Base-by-base conservation (phyloP, 2,329 filamentous ascomycete genomes). In the Ploettnerulaceae sp. region DNA sequence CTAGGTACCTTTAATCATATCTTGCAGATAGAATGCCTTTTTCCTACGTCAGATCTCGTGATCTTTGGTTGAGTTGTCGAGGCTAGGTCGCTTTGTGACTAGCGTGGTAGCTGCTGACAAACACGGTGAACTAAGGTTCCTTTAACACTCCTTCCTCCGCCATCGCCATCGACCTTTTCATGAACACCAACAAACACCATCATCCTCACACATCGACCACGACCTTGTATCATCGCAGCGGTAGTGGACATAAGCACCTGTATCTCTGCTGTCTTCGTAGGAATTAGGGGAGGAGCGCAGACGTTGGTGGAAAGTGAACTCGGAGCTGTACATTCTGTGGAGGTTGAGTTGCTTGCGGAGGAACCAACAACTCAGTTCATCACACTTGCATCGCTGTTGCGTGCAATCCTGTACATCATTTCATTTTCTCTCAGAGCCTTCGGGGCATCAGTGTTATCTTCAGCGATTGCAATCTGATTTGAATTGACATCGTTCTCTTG, bases 401-500 rank as follows among this genome's bases (percentile, higher is more conserved):
- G 58, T 64, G 60, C 60, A 59, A 57, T 64, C 61, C 61, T 64
- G 61, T 64, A 64, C 57, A 64, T 62, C 58, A 56, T 62, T 61
- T 59, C 54, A 47, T 57, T 61, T 48, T 55, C 51, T 55, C 48
- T 53, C 51, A 57, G 53, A 57, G 52, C 52, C 60, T 60, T 57
- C 51, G 47, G 59, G 48, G 56, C 54, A 58, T 54, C 41, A 60
- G 56, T 57, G 54, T 56, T 61, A 58, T 57, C 56, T 59, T 51
- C 53, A 60, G 60, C 60, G 59, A 60, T 62, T 55, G 60, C 60
- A 64, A 64, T 63, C 62, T 63, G 59, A 63, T 61, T 63, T 64
- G 60, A 60, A 59, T 64, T 60, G 54, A 60, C 57, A 54, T 63
- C 61, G 59, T 62, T 63, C 60, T 56, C 48, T 45, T 56, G 56